Percentiles rank a stretch among this genome's conserved stretches.
Evolutionary conservation across 208 protist species (phyloP).

Genomic region (Leptomonas seymouri): DNA sequence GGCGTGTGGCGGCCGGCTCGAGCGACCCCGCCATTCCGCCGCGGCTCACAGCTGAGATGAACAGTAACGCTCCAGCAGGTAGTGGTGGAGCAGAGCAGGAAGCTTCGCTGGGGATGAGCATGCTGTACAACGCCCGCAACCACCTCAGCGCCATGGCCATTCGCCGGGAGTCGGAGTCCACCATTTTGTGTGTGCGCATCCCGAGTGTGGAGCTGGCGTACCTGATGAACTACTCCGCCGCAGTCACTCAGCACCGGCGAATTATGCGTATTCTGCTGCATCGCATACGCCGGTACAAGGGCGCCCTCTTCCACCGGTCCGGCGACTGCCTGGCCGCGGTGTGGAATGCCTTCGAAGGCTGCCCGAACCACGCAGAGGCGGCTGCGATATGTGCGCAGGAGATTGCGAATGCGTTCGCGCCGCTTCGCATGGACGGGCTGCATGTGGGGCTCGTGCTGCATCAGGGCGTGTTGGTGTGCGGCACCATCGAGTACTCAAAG

Average conservation of each 20-base stretch:
- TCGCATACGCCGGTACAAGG: conserved; percentile 72
- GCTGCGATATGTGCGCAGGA: conserved; percentile 78
- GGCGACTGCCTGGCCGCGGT: conserved; percentile 75
- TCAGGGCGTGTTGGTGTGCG: conserved; percentile 80
- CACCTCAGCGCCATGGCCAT: conserved; percentile 52
- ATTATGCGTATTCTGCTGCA: conserved; percentile 79
- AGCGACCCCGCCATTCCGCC: neutral
- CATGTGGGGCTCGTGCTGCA: conserved; percentile 80
- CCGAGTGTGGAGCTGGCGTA: conserved; percentile 66
- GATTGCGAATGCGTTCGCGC: conserved; percentile 56
- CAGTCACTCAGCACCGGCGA: conserved; percentile 65
- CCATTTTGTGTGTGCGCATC: conserved; percentile 71
- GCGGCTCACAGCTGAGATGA: conserved; percentile 8
- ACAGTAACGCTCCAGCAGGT: neutral
- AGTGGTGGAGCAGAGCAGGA: conserved; percentile 1
- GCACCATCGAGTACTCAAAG: conserved; percentile 74
- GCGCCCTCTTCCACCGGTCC: conserved; percentile 70
- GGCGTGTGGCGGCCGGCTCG: neutral
- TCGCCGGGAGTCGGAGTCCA: conserved; percentile 55
- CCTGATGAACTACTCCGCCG: conserved; percentile 60
- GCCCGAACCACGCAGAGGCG: conserved; percentile 63
- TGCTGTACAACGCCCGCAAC: conserved; percentile 1
- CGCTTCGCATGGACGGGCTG: conserved; percentile 60
- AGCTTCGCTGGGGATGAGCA: neutral
- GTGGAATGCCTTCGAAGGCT: conserved; percentile 89